These are phyloP conservation scores for Phytopythium aichiense DNA, from an alignment of 352 stramenopile species.

Conservation along the genomic window DNA sequence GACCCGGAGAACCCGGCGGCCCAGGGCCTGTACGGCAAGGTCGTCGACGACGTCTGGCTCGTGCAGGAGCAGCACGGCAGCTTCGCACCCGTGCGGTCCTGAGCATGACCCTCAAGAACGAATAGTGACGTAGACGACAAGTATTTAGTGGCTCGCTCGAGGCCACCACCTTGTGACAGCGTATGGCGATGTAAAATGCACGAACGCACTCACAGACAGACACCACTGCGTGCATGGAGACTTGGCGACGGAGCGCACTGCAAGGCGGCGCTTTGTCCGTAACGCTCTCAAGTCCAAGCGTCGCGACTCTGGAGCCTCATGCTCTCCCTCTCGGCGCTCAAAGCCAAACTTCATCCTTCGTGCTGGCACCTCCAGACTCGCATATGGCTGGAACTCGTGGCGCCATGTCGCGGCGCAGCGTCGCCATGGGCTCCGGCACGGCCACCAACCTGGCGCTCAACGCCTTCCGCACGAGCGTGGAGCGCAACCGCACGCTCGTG, in stretches of 20 bases:
- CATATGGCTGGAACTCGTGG: too few relatives aligned
- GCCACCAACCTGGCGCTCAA: slow-evolving; percentile 31
- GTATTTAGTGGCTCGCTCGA: background rate
- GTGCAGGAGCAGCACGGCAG: slow-evolving; percentile 89
- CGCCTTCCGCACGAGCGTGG: slow-evolving; percentile 28
- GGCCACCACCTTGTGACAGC: background rate
- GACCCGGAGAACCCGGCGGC: slow-evolving; percentile 74
- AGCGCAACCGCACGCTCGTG: slow-evolving; percentile 27
- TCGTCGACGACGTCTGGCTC: slow-evolving; percentile 88
- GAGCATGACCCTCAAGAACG: background rate
- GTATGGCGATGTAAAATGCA: background rate
- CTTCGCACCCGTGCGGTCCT: slow-evolving; percentile 30
- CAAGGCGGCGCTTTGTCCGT: background rate
- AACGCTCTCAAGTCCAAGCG: background rate
- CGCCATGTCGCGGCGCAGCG: background rate
- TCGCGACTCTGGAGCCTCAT: background rate
- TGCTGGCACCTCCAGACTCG: too few relatives aligned
- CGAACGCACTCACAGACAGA: background rate
- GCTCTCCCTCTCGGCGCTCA: background rate
- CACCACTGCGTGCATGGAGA: too few relatives aligned
- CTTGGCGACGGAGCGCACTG: background rate
- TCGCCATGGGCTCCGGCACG: slow-evolving; percentile 14
- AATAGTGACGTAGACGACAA: background rate
- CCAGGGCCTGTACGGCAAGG: slow-evolving; percentile 68
- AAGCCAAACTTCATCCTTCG: background rate